Evolutionary conservation across 371 early-diverging fungal species (phyloP), one percentile per base, ranked within the genome.

Genomic region (Mucor plumbeus): DNA sequence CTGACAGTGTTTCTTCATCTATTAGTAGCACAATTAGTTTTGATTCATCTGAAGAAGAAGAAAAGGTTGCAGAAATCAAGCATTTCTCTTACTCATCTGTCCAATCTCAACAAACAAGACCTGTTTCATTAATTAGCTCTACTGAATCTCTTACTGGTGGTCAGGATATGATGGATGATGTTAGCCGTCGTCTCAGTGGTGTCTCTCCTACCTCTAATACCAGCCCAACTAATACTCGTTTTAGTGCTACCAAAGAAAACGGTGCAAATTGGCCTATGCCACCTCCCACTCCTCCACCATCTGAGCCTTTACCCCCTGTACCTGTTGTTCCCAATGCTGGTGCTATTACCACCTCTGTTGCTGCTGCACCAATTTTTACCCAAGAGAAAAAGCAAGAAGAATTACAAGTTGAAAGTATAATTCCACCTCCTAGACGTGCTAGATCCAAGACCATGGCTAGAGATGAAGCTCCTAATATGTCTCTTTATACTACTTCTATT

Each of bases 271-370:
- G 73, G 73, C 67, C 73, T 21, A 64, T 76, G 62, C 73, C 71
- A 31, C 76, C 73, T 59, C 72, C 76, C 4, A 73, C 73, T 7
- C 76, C 76, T 48, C 76, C 76, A 47, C 76, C 76, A 14, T 69
- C 67, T 35, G 76, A 76, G 17, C 76, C 76, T 38, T 53, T 76
- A 9, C 76, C 76, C 10, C 76, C 76, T 57, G 63, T 76, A 3
- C 76, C 75, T 38, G 38, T 54, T 11, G 31, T 50, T 54, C 31
- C 54, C 31, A 41, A 10, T 54, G 40, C 53, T 36, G 19, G 17
- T 19, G 14, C 31, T n/a, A 11, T n/a, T 59, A 14, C 59, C 59
- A 4, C 59, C 59, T 15, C 59, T 59, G 35, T 58, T 47, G 38
- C 48, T 47, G n/a, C 26, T 15, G 55, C 31, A 33, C 34, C 61